Percentiles rank a stretch among this genome's conserved stretches.
phyloP scores from a whole-genome alignment of 2,329 filamentous ascomycete species.

The Colletotrichum echinochloae region DNA sequence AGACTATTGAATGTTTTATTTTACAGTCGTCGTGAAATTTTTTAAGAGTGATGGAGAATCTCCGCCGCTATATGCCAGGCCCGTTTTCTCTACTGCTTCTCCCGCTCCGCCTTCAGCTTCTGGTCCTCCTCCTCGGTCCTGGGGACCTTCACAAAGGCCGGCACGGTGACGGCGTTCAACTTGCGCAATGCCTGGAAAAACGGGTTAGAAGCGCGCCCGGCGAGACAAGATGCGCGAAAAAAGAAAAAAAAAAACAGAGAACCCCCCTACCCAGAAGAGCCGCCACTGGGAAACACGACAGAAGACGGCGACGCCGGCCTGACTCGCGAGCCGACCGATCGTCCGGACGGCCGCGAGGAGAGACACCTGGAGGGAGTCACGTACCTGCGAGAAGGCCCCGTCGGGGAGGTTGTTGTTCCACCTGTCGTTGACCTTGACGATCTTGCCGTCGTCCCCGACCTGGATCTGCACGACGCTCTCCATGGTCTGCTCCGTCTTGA shows the following conservation, averaged over 20 bases:
- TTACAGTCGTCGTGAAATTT: no score
- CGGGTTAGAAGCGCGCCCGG: constrained; percentile 14
- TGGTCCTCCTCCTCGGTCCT: constrained; percentile 51
- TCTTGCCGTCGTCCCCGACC: constrained; percentile 50
- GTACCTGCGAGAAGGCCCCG: constrained; percentile 49
- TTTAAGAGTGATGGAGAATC: no score
- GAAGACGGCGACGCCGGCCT: constrained; percentile 26
- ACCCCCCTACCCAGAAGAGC: constrained; percentile 39
- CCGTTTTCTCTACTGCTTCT: constrained; percentile 41
- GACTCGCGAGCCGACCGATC: background rate
- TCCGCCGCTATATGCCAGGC: no score
- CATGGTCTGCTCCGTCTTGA: constrained; percentile 49
- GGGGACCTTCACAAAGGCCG: constrained; percentile 50
- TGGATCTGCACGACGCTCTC: constrained; percentile 49
- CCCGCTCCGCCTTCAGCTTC: constrained; percentile 48
- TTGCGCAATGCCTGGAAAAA: constrained; percentile 49
- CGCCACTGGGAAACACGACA: constrained; percentile 43
- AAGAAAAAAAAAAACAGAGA: no score
- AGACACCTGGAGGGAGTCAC: constrained; percentile 39
- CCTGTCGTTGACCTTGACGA: constrained; percentile 51
- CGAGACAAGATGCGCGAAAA: background rate
- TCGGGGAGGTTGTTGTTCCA: constrained; percentile 54
- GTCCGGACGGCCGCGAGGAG: background rate
- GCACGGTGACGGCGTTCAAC: constrained; percentile 52
- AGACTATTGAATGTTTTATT: no score